A percentile compares a stretch with the other conserved stretches of the same genome.
phyloP scores from a whole-genome alignment of 73 alveolate genomes.

The Symbiodinium natans region DNA sequence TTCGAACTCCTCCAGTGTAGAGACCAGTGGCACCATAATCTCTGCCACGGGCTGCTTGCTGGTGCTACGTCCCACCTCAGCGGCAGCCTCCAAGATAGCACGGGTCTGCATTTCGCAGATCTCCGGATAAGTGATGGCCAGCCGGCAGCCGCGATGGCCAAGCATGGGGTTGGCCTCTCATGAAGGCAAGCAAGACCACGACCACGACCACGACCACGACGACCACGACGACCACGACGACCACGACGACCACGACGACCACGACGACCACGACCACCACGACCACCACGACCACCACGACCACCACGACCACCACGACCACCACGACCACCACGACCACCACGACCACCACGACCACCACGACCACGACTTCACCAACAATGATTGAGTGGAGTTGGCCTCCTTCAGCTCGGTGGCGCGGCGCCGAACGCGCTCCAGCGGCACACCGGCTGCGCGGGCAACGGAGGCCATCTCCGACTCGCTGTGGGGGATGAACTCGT shows the following conservation, averaged over 20 bases:
- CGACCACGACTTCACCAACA: too few relatives aligned
- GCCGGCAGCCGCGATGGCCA: constrained; percentile 96
- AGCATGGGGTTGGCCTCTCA: constrained; percentile 95
- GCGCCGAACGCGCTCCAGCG: not conserved
- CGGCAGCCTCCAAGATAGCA: constrained; percentile 96
- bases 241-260: too few relatives aligned
- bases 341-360: too few relatives aligned
- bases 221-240: too few relatives aligned
- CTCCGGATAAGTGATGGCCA: constrained; percentile 95
- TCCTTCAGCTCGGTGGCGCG: constrained; percentile 2
- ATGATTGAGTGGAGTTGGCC: not conserved
- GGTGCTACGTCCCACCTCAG: constrained; percentile 38
- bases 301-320: too few relatives aligned
- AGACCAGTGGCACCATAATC: constrained; percentile 96
- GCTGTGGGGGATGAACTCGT: constrained; percentile 95
- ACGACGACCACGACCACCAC: too few relatives aligned
- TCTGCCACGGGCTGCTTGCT: constrained; percentile 9
- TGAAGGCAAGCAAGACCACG: too few relatives aligned
- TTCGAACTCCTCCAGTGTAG: constrained; percentile 94
- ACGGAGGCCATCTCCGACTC: not conserved
- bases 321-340: too few relatives aligned
- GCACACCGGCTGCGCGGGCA: not conserved
- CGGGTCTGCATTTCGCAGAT: constrained; percentile 52
- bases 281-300: too few relatives aligned
- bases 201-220: too few relatives aligned